Conservation (phyloP, 2,329 filamentous ascomycete species). For the Orbilia oligospora region DNA sequence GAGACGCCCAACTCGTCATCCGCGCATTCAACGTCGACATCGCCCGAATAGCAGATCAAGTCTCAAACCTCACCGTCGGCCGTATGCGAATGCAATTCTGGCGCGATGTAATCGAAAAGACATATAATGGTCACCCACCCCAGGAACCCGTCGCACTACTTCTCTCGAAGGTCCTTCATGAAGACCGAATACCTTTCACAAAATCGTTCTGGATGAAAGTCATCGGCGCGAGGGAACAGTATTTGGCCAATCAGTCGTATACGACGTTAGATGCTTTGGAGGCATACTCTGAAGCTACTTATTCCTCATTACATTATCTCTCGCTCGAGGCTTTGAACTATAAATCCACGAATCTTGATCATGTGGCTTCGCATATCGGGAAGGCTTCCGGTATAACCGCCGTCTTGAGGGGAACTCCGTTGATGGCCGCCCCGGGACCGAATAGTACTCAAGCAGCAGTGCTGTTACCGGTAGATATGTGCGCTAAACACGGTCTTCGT, state of each 20-base stretch:
- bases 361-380: constrained; percentile 93
- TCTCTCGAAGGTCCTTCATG: constrained; percentile 79
- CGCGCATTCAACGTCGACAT: constrained; percentile 94
- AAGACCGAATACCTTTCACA: constrained; percentile 69
- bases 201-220: constrained; percentile 75
- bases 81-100: constrained; percentile 95
- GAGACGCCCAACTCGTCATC: constrained; percentile 89
- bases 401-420: constrained; percentile 85
- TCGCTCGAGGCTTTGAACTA: constrained; percentile 84
- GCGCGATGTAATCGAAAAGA: constrained; percentile 84
- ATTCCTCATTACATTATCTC: constrained; percentile 91
- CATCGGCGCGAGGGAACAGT: constrained; percentile 83
- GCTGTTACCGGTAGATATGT: constrained; percentile 87
- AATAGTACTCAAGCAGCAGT: constrained; percentile 71
- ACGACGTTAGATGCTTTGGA: constrained; percentile 81
- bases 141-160: constrained; percentile 92
- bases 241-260: constrained; percentile 87
- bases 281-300: constrained; percentile 92
- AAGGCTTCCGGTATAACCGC: constrained; percentile 92
- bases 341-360: constrained; percentile 86
- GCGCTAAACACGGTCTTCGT: constrained; percentile 83
- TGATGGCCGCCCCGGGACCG: constrained; percentile 80
- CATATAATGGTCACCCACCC: constrained; percentile 78
- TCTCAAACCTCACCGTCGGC: constrained; percentile 88
- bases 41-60: constrained; percentile 88